Conservation (phyloP, 2,329 filamentous ascomycete genomes). For the Aspergillus aculeatus region DNA sequence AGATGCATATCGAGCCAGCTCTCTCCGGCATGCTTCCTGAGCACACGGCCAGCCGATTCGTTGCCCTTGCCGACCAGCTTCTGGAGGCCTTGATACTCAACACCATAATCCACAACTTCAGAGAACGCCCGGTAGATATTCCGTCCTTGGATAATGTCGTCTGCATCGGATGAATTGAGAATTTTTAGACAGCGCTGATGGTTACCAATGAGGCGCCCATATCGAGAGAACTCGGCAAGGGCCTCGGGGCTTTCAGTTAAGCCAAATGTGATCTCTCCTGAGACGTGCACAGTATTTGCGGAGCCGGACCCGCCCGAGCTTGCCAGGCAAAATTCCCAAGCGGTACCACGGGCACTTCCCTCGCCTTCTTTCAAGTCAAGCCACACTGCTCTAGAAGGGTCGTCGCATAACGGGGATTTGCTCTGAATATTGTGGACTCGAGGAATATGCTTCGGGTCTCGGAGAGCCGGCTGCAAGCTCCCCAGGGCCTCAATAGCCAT, state of each 20-base stretch:
- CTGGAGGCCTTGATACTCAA: constrained; percentile 16
- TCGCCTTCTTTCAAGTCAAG: not conserved
- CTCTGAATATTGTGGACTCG: constrained; percentile 31
- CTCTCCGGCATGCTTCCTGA: constrained; percentile 10
- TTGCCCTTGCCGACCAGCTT: constrained; percentile 20
- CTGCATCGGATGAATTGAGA: constrained; percentile 12
- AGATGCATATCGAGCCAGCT: constrained; percentile 25
- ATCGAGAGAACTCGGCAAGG: constrained; percentile 28
- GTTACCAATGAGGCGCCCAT: constrained; percentile 36
- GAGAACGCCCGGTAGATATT: constrained; percentile 23
- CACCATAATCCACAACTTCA: constrained; percentile 19
- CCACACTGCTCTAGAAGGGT: constrained; percentile 14
- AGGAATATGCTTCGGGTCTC: constrained; percentile 15
- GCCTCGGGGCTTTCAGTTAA: constrained; percentile 16
- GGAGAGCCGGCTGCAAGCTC: constrained; percentile 25
- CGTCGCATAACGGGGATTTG: constrained; percentile 35
- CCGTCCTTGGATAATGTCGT: constrained; percentile 18
- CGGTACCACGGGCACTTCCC: no score
- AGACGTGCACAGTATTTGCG: constrained; percentile 23
- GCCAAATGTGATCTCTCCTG: constrained; percentile 26
- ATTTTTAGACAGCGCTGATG: constrained; percentile 20
- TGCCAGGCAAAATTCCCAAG: no score
- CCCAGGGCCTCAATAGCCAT: constrained; percentile 33
- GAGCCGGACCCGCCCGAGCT: not conserved
- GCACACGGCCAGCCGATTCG: constrained; percentile 24